phyloP scores from a whole-genome alignment of 306 rosid genomes.

The Vigna nakashimae region DNA sequence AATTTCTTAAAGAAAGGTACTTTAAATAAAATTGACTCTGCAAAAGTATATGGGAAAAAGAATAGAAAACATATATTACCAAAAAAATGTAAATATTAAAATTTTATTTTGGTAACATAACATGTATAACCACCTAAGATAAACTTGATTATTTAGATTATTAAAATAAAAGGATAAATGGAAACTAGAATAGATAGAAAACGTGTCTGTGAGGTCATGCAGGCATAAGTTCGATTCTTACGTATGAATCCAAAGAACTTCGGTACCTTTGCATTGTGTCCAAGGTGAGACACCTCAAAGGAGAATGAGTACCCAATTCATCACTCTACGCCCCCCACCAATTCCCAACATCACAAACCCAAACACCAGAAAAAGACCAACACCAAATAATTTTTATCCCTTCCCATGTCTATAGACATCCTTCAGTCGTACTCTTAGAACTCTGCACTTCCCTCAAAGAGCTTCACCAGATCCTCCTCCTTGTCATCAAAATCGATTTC shows the following conservation, averaged over 20 bases:
- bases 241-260: background rate
- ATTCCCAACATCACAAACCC: conserved; percentile 34
- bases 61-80: too few relatives aligned
- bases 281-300: background rate
- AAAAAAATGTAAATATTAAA: too few relatives aligned
- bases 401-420: conserved; percentile 81
- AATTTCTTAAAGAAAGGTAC: too few relatives aligned
- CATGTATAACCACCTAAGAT: too few relatives aligned
- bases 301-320: conserved; percentile 61
- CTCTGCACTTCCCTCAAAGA: conserved; percentile 72
- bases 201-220: background rate
- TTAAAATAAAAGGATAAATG: too few relatives aligned
- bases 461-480: conserved; percentile 80
- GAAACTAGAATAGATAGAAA: too few relatives aligned
- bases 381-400: conserved; percentile 74
- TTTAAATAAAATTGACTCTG: too few relatives aligned
- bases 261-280: background rate
- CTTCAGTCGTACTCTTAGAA: conserved; percentile 80
- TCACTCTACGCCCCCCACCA: conserved; percentile 36
- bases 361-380: background rate
- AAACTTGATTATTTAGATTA: too few relatives aligned
- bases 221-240: background rate
- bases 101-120: too few relatives aligned
- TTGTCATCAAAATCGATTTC: conserved; percentile 72
- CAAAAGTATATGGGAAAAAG: too few relatives aligned